Evolutionary conservation across 192 early-diverging fungal genomes (phyloP).

Genomic region (Umbelopsis sp.): DNA sequence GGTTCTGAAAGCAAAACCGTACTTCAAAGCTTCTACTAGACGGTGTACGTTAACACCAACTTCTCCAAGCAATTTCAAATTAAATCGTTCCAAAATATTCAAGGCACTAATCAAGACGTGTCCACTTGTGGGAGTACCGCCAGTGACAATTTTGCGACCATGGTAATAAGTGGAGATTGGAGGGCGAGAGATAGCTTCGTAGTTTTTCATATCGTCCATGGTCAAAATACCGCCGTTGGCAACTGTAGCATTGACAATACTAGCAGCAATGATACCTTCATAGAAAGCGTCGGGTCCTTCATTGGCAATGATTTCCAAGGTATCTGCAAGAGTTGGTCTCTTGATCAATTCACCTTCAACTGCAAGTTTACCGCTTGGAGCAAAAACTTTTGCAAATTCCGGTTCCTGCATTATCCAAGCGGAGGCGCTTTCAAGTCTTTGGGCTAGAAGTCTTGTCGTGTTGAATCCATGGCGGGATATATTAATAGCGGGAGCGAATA

Average conservation of each 20-base stretch:
- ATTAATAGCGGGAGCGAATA: constrained; percentile 79
- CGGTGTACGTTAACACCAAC: constrained; percentile 76
- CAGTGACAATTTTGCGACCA: constrained; percentile 72
- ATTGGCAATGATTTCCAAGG: constrained; percentile 63
- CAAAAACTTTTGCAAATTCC: constrained; percentile 61
- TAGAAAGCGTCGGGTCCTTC: constrained; percentile 62
- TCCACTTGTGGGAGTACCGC: constrained; percentile 81
- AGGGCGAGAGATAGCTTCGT: constrained; percentile 60
- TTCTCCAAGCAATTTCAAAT: constrained; percentile 59
- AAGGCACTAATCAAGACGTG: constrained; percentile 81
- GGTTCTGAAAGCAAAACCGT: constrained; percentile 80
- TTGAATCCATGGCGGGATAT: constrained; percentile 78
- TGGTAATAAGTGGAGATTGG: constrained; percentile 75
- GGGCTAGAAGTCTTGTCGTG: constrained; percentile 32
- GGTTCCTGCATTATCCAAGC: constrained; percentile 45
- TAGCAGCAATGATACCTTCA: constrained; percentile 64
- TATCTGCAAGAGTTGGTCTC: constrained; percentile 61
- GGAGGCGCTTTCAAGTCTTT: constrained; percentile 29
- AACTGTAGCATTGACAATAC: constrained; percentile 66
- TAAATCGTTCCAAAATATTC: constrained; percentile 86
- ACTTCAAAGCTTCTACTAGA: constrained; percentile 87
- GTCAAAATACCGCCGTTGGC: constrained; percentile 78
- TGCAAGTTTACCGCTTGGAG: constrained; percentile 70
- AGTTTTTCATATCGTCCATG: constrained; percentile 70
- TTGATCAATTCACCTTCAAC: constrained; percentile 67